phyloP scores from a whole-genome alignment of 495 filamentous ascomycete genomes.

The Mytilinidion resinicola region DNA sequence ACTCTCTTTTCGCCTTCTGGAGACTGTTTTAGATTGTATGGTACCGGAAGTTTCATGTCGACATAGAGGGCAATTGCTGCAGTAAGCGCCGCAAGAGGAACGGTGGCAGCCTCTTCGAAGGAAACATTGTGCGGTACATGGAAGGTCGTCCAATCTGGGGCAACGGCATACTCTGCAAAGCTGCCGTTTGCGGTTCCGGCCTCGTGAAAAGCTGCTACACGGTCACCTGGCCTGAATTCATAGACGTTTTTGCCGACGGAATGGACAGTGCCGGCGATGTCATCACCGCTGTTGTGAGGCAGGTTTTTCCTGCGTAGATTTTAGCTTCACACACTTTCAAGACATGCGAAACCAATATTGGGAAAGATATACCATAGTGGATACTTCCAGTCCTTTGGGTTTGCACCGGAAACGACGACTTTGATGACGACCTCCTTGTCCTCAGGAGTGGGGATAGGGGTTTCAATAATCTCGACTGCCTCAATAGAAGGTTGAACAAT shows the following conservation, averaged over 20 bases:
- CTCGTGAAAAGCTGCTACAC: slow-evolving; percentile 20
- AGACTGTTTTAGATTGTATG: background rate
- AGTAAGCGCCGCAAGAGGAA: slow-evolving; percentile 2
- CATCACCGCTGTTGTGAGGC: slow-evolving; percentile 15
- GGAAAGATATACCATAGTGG: background rate
- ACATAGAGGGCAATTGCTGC: slow-evolving; percentile 13
- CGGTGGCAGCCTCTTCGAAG: slow-evolving; percentile 15
- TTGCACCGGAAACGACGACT: slow-evolving; percentile 19
- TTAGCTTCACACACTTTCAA: too few relatives aligned
- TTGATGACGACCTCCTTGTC: slow-evolving; percentile 23
- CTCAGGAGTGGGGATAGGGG: background rate
- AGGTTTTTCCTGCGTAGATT: background rate
- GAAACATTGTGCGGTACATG: slow-evolving; percentile 8
- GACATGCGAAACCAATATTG: too few relatives aligned
- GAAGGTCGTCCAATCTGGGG: slow-evolving; percentile 10
- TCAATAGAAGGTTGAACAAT: too few relatives aligned
- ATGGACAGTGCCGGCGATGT: slow-evolving; percentile 15
- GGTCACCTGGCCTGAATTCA: slow-evolving; percentile 13
- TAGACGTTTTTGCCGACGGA: slow-evolving; percentile 13
- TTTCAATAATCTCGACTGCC: background rate
- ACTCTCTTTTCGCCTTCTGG: background rate
- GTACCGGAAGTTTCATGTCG: slow-evolving; percentile 9
- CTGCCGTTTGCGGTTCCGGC: slow-evolving; percentile 9
- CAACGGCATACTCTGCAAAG: slow-evolving; percentile 19
- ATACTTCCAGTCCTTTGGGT: slow-evolving; percentile 27